Evolutionary conservation across 2,329 filamentous ascomycete genomes (phyloP).

Genomic region (Fusarium beomiforme): DNA sequence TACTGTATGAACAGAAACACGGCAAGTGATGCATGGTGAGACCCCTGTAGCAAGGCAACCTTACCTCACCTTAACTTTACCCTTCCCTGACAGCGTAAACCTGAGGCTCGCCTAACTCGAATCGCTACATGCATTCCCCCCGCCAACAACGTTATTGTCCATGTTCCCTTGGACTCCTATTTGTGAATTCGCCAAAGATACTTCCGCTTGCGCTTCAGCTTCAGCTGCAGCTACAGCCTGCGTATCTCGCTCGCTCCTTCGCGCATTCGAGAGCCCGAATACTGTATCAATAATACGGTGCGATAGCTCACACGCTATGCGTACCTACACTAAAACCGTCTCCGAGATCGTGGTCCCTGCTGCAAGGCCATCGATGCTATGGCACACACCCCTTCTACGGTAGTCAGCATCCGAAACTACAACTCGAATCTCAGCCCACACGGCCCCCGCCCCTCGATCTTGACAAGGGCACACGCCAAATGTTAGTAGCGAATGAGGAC

Average conservation of each 20-base stretch:
- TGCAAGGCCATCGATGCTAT: neutral
- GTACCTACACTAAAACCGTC: slow-evolving; percentile 2
- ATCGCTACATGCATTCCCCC: slow-evolving; percentile 28
- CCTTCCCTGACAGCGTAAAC: slow-evolving; percentile 18
- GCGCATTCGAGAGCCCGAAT: neutral
- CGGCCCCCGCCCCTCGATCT: slow-evolving; percentile 36
- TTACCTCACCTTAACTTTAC: slow-evolving; percentile 26
- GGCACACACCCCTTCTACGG: slow-evolving; percentile 29
- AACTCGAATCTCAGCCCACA: slow-evolving; percentile 46
- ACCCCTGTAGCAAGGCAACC: slow-evolving; percentile 25
- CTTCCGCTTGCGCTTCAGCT: slow-evolving; percentile 22
- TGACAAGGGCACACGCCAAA: slow-evolving; percentile 34
- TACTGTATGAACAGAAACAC: neutral
- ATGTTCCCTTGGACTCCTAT: slow-evolving; percentile 27
- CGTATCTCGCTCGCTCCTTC: neutral
- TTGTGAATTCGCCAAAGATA: slow-evolving; percentile 13
- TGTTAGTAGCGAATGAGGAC: slow-evolving; percentile 23
- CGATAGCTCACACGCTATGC: slow-evolving; percentile 4
- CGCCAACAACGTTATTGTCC: slow-evolving; percentile 20
- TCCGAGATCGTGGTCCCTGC: slow-evolving; percentile 24
- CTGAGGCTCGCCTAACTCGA: slow-evolving; percentile 35
- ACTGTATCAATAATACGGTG: slow-evolving; percentile 8
- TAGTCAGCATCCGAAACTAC: slow-evolving; percentile 38
- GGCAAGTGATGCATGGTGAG: neutral
- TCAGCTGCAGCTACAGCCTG: slow-evolving; percentile 10